Conservation (phyloP, 305 asterid species). For the Fraxinus greggii region DNA sequence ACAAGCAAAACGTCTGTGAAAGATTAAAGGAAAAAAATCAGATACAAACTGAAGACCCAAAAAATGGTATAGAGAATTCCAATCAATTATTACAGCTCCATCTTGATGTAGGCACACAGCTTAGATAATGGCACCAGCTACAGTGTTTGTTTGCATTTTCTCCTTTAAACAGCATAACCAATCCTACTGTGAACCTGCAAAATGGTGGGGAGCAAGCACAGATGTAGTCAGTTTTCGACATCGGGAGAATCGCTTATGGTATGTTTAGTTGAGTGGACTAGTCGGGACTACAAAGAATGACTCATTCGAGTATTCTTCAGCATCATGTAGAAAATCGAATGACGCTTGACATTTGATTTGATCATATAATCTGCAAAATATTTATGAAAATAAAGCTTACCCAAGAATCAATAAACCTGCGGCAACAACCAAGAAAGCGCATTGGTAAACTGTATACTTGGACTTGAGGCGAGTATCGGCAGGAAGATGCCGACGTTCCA, state of each 20-base stretch:
- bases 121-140: constrained; percentile 83
- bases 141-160: constrained; percentile 67
- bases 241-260: neutral
- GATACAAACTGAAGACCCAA: constrained; percentile 13
- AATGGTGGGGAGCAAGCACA: neutral
- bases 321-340: neutral
- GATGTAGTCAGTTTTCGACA: neutral
- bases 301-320: neutral
- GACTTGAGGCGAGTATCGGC: constrained; percentile 57
- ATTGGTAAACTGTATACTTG: constrained; percentile 66
- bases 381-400: constrained; percentile 39
- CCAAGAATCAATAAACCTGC: constrained; percentile 52
- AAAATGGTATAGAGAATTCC: neutral
- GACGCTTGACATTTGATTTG: neutral
- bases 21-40: constrained; percentile 8
- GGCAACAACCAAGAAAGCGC: constrained; percentile 48
- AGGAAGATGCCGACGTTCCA: constrained; percentile 52
- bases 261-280: neutral
- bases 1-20: neutral
- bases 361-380: neutral
- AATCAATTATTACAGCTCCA: constrained; percentile 69
- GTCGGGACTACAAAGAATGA: neutral
- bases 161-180: constrained; percentile 75
- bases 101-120: constrained; percentile 88
- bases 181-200: constrained; percentile 61